Conservation (phyloP, 2,329 filamentous ascomycete species). For the Colletotrichum magnum region DNA sequence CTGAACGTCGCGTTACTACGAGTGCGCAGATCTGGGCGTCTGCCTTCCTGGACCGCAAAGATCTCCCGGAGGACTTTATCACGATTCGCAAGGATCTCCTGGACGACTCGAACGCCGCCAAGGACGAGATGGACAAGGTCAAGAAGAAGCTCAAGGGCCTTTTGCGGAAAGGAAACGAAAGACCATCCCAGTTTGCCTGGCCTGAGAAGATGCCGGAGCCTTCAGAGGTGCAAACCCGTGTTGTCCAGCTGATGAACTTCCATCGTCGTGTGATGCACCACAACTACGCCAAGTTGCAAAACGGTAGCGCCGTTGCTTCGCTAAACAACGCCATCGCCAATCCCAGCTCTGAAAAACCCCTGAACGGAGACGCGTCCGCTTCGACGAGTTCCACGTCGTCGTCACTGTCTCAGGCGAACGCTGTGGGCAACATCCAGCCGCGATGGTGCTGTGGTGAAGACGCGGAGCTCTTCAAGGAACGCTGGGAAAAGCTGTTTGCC, state of each 20-base stretch:
- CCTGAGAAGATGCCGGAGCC: slow-evolving; percentile 95
- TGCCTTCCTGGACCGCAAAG: slow-evolving; percentile 89
- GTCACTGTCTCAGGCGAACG: slow-evolving; percentile 72
- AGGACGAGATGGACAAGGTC: slow-evolving; percentile 99
- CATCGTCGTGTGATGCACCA: slow-evolving; percentile 95
- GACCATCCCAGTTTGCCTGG: slow-evolving; percentile 98
- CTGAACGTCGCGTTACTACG: slow-evolving; percentile 92
- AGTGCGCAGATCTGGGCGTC: slow-evolving; percentile 97
- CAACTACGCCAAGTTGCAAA: slow-evolving; percentile 87
- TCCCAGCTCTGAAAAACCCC: slow-evolving; percentile 60
- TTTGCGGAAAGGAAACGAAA: slow-evolving; percentile 90
- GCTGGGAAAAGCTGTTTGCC: slow-evolving; percentile 98
- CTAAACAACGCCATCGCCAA: slow-evolving; percentile 71
- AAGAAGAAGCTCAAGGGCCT: slow-evolving; percentile 99
- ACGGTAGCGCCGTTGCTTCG: slow-evolving; percentile 72
- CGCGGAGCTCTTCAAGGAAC: slow-evolving; percentile 91
- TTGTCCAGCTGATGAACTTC: slow-evolving; percentile 98
- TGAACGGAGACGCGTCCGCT: slow-evolving; percentile 56
- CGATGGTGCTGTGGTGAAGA: slow-evolving; percentile 98
- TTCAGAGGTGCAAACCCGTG: slow-evolving; percentile 89
- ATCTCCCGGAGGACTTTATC: slow-evolving; percentile 88
- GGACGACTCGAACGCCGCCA: slow-evolving; percentile 97
- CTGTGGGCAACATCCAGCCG: slow-evolving; percentile 81
- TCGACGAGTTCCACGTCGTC: slow-evolving; percentile 57
- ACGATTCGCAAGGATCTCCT: slow-evolving; percentile 93